Percentiles rank a stretch among this genome's conserved stretches.
Conservation (phyloP, 2,329 filamentous ascomycete genomes). For the Phialophora expanda region DNA sequence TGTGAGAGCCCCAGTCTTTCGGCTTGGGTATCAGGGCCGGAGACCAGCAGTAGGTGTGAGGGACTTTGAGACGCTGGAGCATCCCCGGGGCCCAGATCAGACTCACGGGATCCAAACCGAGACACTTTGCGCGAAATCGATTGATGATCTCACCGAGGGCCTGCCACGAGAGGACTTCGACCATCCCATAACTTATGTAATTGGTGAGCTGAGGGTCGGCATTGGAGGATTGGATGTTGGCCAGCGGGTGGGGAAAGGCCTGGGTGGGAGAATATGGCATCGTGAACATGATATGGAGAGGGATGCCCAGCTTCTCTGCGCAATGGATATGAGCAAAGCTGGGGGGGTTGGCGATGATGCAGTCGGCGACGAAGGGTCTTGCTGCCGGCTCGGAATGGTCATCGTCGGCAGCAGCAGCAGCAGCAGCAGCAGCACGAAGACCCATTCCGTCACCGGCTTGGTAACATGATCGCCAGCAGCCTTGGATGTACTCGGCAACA, state of each 20-base stretch:
- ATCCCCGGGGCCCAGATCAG: slow-evolving; percentile 82
- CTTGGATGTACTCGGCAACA: slow-evolving; percentile 78
- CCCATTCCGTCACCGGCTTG: slow-evolving; percentile 59
- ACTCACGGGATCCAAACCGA: slow-evolving; percentile 77
- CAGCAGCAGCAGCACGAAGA: slow-evolving; percentile 47
- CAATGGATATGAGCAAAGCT: slow-evolving; percentile 79
- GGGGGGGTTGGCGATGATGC: slow-evolving; percentile 81
- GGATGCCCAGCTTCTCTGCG: slow-evolving; percentile 76
- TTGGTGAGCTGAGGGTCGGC: slow-evolving; percentile 76
- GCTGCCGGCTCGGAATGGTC: slow-evolving; percentile 50
- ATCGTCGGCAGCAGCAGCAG: slow-evolving; percentile 41
- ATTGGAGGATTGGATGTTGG: slow-evolving; percentile 76
- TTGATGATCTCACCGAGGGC: slow-evolving; percentile 90
- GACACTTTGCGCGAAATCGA: slow-evolving; percentile 73
- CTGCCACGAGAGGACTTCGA: slow-evolving; percentile 93
- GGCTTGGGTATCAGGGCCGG: slow-evolving; percentile 77
- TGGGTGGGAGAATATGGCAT: slow-evolving; percentile 90
- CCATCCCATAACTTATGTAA: slow-evolving; percentile 79
- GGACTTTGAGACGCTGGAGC: slow-evolving; percentile 73
- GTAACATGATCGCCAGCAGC: slow-evolving; percentile 69
- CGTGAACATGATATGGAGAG: slow-evolving; percentile 86
- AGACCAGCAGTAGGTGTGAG: slow-evolving; percentile 92
- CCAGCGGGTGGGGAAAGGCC: slow-evolving; percentile 82
- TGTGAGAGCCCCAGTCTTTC: slow-evolving; percentile 72
- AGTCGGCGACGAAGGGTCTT: slow-evolving; percentile 79